Evolutionary conservation across 1,139 yeast species (phyloP).

Genomic region (Pichia kudriavzevii): DNA sequence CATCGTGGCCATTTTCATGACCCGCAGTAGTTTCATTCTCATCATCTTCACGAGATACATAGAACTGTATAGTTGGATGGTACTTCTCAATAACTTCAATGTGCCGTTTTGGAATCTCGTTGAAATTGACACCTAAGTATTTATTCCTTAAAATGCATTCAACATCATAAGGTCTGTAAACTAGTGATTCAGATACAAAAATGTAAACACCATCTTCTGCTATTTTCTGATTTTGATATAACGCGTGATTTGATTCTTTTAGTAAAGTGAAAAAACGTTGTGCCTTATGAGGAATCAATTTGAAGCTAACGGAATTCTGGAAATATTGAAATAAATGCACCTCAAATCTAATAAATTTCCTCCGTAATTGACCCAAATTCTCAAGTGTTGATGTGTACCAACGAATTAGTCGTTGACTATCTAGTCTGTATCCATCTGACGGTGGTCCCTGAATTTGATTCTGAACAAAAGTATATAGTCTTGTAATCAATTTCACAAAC

Average conservation of each 20-base stretch:
- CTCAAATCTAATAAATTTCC: constrained; percentile 76
- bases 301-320: constrained; percentile 68
- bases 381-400: constrained; percentile 84
- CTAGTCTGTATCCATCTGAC: constrained; percentile 31
- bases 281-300: constrained; percentile 49
- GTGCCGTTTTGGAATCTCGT: constrained; percentile 26
- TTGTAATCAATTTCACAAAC: constrained; percentile 58
- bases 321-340: constrained; percentile 57
- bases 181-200: constrained; percentile 57
- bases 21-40: constrained; percentile 27
- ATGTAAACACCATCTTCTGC: constrained; percentile 73
- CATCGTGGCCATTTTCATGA: constrained; percentile 1
- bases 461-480: constrained; percentile 64
- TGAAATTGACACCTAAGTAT: constrained; percentile 27
- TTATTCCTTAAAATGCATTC: constrained; percentile 26
- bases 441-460: constrained; percentile 67
- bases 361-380: constrained; percentile 74
- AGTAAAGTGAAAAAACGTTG: constrained; percentile 51
- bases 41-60: constrained; percentile 29
- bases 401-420: constrained; percentile 56
- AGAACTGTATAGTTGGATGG: constrained; percentile 14
- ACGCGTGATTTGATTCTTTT: constrained; percentile 62
- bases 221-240: constrained; percentile 50
- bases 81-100: constrained; percentile 18
- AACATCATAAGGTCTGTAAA: constrained; percentile 34